Base-by-base conservation (phyloP, 805 yeast species). In the Tetrapisispora arboricola region DNA sequence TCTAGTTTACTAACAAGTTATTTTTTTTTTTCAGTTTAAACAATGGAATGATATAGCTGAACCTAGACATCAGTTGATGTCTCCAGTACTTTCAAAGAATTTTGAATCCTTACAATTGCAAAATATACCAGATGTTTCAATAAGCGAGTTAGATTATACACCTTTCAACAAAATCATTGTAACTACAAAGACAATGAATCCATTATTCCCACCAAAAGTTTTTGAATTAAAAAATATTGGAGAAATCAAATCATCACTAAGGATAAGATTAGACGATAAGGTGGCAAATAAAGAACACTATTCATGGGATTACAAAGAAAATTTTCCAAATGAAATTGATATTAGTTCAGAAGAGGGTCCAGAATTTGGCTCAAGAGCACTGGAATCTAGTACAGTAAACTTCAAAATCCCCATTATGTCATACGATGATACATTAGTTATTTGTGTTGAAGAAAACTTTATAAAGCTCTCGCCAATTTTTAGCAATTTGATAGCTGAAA, bases 11-110 rank as follows among this genome's bases (percentile, higher is more conserved):
- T 34, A 34, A 25, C 29, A 34, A n/a, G 11, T 24, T 16, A 24
- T 2, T 2, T 16, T 22, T 34, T 24, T 5, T 17, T 11, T 16
- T 24, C 18, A 67, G 72, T 68, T 73, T 40, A 73, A 73, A 68
- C 78, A 73, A 45, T 67, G 73, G 70, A 57, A 59, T 41, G 73
- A 70, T 15, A 47, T 52, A n/a, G 65, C 60, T 30, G 60, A 64
- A 20, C 75, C 77, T 25, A 68, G 78, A 46, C 78, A 73, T 54
- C 57, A 65, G 16, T 46, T 73, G 31, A 72, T 67, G 42, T 46
- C 51, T 3, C 55, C 60, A 4, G 35, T 47, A n/a, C 42, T 47
- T 10, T 40, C 50, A 1, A 40, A 40, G 3, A 48, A 55, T 39
- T 47, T 46, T 10, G 60, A 49, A 20, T 53, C 60, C 4, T 39